Evolutionary conservation across 164 flowering plant genomes (phyloP).

Genomic region (Malania oleifera): DNA sequence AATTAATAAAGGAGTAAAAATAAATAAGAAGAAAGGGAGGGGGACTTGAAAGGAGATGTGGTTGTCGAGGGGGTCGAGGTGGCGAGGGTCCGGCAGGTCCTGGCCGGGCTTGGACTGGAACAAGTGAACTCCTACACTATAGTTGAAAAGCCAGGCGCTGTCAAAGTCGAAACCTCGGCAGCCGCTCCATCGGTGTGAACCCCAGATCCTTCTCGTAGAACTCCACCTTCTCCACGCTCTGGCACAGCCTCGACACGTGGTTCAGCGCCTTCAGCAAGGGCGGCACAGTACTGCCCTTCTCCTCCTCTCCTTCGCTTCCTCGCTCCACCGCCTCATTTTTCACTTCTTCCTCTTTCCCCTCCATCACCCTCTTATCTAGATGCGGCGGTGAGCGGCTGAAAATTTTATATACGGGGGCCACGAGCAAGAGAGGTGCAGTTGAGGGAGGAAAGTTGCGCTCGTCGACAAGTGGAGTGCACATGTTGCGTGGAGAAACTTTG

Average conservation of each 20-base stretch:
- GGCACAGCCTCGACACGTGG: constrained; percentile 66
- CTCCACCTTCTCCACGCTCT: constrained; percentile 39
- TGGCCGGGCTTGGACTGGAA: constrained; percentile 38
- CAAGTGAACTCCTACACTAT: constrained; percentile 62
- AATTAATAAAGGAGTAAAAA: not conserved
- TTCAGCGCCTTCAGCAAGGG: constrained; percentile 44
- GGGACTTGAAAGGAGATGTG: constrained; percentile 43
- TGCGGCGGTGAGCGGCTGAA: no score
- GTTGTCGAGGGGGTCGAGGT: constrained; percentile 66
- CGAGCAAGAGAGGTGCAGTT: no score
- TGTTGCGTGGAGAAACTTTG: no score
- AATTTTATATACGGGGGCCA: no score
- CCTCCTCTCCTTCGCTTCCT: not conserved
- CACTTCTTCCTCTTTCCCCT: not conserved
- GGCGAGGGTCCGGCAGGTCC: constrained; percentile 24
- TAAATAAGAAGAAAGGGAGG: not conserved
- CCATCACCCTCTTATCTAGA: no score
- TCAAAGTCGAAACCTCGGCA: constrained; percentile 52
- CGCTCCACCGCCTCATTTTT: constrained; percentile 2
- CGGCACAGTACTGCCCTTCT: constrained; percentile 11
- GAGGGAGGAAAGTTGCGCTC: no score
- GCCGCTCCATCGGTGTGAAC: constrained; percentile 48
- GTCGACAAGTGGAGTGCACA: no score
- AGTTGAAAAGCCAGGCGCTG: constrained; percentile 75
- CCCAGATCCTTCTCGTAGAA: constrained; percentile 59